A percentile compares a stretch with the other conserved stretches of the same genome.
Evolutionary conservation across 495 filamentous ascomycete genomes (phyloP).

Genomic region (Polyplosphaeria fusca): DNA sequence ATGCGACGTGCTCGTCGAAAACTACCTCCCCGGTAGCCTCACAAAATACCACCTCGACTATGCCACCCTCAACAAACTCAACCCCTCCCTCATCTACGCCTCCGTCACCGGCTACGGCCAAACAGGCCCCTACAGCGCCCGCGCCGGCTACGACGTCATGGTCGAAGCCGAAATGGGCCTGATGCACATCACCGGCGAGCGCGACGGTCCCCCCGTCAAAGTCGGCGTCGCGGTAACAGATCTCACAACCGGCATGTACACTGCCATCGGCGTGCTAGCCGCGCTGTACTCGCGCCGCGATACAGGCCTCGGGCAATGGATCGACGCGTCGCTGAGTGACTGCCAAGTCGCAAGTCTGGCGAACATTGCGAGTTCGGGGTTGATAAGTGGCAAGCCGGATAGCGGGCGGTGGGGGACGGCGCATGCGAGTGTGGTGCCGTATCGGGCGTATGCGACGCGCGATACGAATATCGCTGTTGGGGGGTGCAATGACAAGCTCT

Average conservation of each 20-base stretch:
- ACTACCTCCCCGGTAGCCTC: slow-evolving; percentile 40
- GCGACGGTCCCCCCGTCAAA: slow-evolving; percentile 37
- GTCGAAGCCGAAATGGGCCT: slow-evolving; percentile 38
- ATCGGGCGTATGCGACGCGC: slow-evolving; percentile 38
- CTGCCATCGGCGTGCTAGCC: slow-evolving; percentile 37
- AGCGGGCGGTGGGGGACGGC: slow-evolving; percentile 38
- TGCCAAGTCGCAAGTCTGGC: slow-evolving; percentile 38
- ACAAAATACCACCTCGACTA: slow-evolving; percentile 37
- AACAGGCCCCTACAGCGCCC: slow-evolving; percentile 35
- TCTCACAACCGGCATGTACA: slow-evolving; percentile 41
- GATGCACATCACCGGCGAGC: slow-evolving; percentile 42
- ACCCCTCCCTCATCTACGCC: slow-evolving; percentile 40
- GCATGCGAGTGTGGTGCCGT: slow-evolving; percentile 39
- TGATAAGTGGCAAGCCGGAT: slow-evolving; percentile 38
- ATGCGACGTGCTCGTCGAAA: slow-evolving; percentile 40
- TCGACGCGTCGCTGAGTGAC: slow-evolving; percentile 38
- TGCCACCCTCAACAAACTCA: slow-evolving; percentile 25
- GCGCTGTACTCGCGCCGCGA: slow-evolving; percentile 35
- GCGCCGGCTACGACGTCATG: slow-evolving; percentile 37
- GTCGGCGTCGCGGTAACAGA: slow-evolving; percentile 40
- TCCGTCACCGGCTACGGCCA: slow-evolving; percentile 39
- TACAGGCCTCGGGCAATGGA: slow-evolving; percentile 38
- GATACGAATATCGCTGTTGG: slow-evolving; percentile 40
- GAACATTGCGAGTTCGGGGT: slow-evolving; percentile 38
- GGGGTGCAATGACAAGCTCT: slow-evolving; percentile 42